phyloP scores from a whole-genome alignment of 352 stramenopile species.

The Blastocystis sp. region DNA sequence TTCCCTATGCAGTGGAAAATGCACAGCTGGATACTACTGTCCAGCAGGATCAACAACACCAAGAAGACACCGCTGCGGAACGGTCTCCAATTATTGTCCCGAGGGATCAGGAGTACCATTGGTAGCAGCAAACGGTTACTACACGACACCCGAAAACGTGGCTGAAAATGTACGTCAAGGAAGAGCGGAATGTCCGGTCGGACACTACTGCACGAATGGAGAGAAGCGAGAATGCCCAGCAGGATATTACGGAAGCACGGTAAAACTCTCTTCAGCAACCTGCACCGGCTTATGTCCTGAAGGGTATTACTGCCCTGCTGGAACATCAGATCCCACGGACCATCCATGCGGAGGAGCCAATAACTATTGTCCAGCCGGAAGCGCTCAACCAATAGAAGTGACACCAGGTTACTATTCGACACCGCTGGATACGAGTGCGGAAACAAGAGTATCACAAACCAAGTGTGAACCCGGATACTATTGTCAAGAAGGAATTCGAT shows the following conservation, averaged over 20 bases:
- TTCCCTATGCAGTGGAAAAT: background rate
- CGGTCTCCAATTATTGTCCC: background rate
- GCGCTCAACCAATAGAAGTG: background rate
- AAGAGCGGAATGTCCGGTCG: background rate
- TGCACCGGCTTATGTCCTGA: constrained; percentile 2
- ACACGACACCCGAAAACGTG: background rate
- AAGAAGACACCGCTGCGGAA: background rate
- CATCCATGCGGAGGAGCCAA: background rate
- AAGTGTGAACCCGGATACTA: background rate
- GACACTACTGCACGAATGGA: background rate
- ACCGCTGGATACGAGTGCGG: background rate
- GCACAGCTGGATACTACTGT: constrained; percentile 28
- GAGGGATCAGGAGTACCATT: background rate
- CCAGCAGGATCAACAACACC: background rate
- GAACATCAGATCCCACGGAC: background rate
- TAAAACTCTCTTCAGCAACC: background rate
- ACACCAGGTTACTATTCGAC: background rate
- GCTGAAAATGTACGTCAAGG: background rate
- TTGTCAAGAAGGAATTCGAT: background rate
- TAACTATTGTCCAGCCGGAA: constrained; percentile 16
- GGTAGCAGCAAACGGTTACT: background rate
- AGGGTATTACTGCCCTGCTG: constrained; percentile 10
- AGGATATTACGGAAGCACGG: background rate
- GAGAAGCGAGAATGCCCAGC: background rate
- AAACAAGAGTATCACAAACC: background rate